Evolutionary conservation across 345 rosid genomes (phyloP), one percentile per base, ranked within the genome.

Genomic region (Brassica carinata): DNA sequence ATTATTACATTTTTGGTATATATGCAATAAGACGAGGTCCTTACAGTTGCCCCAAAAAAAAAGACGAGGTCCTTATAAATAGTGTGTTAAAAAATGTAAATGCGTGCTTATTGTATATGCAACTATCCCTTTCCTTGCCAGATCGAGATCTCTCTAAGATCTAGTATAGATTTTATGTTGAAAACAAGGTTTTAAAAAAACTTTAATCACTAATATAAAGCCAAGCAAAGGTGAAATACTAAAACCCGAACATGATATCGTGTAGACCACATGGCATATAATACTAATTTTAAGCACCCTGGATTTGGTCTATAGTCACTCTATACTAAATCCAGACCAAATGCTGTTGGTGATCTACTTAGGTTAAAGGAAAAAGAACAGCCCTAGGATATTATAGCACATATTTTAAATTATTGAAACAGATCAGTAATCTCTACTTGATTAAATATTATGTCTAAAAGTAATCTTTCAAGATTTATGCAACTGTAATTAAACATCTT

Each of bases 291-390:
- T n/a, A 77, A 75, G 34, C 83, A 80, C 59, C 79, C 77, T 75
- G 80, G 80, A 81, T 81, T 70, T 81, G 83, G 83, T 75, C 80
- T 70, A 53, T 53, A 11, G 51, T 10, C n/a, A 53, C 58, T 6
- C 58, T 53, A 75, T 14, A 45, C 71, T 10, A 81, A 77, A 72
- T 66, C 77, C 73, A 77, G 48, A 77, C 83, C 64, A 72, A 62
- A 68, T 76, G 58, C 23, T 81, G 55, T 71, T 66, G 74, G 78
- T 11, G 18, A 63, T 55, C 71, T 62, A 34, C 71, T 62, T 69
- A 69, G 79, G 64, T 48, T 31, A 61, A 62, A 45, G 59, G 58
- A 64, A 34, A 80, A 70, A 63, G 15, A 53, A 64, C 36, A 69
- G 18, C 62, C 69, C 59, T 69, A 79, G n/a, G 8, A 75, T 9